Evolutionary conservation across 495 filamentous ascomycete genomes (phyloP).

Genomic region (Penicillium silybi): DNA sequence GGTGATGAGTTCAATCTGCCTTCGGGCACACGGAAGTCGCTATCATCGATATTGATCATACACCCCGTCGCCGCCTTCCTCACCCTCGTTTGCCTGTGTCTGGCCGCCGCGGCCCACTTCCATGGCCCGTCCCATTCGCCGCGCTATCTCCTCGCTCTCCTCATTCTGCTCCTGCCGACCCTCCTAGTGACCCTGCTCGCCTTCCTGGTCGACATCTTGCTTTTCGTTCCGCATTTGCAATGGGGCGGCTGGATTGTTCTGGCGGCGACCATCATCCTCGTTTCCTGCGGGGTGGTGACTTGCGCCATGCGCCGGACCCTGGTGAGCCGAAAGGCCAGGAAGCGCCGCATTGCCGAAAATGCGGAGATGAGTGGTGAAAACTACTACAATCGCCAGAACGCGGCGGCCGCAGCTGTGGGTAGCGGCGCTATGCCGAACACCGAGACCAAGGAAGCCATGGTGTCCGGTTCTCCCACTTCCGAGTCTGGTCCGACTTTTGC

Average conservation of each 20-base stretch:
- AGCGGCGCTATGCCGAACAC: conserved; percentile 25
- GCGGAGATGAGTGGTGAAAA: conserved; percentile 93
- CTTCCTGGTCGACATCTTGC: conserved; percentile 91
- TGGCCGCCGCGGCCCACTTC: conserved; percentile 80
- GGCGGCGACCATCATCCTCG: conserved; percentile 82
- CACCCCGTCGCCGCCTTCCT: conserved; percentile 88
- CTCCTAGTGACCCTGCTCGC: conserved; percentile 80
- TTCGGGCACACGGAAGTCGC: conserved; percentile 65
- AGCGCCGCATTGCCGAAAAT: conserved; percentile 87
- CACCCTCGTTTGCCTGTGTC: conserved; percentile 75
- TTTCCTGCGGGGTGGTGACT: conserved; percentile 77
- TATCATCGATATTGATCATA: conserved; percentile 89
- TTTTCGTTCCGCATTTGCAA: conserved; percentile 89
- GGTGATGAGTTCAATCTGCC: conserved; percentile 69
- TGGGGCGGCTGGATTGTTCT: conserved; percentile 97
- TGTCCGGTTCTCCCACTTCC: conserved; percentile 41
- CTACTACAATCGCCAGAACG: conserved; percentile 74
- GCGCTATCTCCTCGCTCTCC: conserved; percentile 74
- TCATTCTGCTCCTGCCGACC: conserved; percentile 82
- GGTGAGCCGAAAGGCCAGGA: conserved; percentile 85
- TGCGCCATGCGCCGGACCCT: conserved; percentile 97
- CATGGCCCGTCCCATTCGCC: conserved; percentile 91
- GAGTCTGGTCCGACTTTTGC: conserved; percentile 72
- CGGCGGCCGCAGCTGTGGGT: conserved; percentile 37
- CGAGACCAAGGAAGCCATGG: conserved; percentile 53